Evolutionary conservation across 1,284 basidiomycete genomes (phyloP), one percentile per base, ranked within the genome.

Genomic region (Cutaneotrichosporon arboriforme): DNA sequence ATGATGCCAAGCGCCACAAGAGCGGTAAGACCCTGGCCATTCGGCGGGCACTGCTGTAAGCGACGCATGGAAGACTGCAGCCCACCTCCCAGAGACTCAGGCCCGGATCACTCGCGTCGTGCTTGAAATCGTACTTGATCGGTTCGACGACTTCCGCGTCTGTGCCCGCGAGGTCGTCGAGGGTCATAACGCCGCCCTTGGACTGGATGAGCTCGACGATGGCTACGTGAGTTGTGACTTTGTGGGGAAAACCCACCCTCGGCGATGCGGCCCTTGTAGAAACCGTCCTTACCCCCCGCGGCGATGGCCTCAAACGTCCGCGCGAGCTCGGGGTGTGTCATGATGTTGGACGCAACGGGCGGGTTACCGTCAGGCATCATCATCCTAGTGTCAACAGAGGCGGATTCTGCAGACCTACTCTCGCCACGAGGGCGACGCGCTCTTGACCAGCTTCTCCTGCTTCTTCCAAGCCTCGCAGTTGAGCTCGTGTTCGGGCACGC

Each of bases 1-100:
- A 98, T 77, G 52, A 98, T 90, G 1, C 92, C 93, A 9, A 97
- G 80, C 5, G 91, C 89, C 45, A 97, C 77, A 4, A 97, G 80
- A 0, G 93, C 90, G 1, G 89, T 90, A n/a, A 97, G 81, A 72
- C 88, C 92, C 81, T 96, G 92, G 10, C 92, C 90, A 69, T 94
- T 96, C 0, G 91, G 90, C 5, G 90, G 90, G 65, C 90, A 92
- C 84, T 90, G 43, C 1, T 7, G 15, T 59, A n/a, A 53, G 46
- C 41, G 9, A 3, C 12, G 88, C 80, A 92, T 90, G 26, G 26
- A n/a, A n/a, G n/a, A n/a, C n/a, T 31, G 68, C 88, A 88, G 0
- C n/a, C 88, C 12, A 90, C 85, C 39, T 73, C 69, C 52, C 79
- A 67, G 54, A 88, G 87, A 79, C 20, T 79, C 77, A 18, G 78